Evolutionary conservation across 495 filamentous ascomycete species (phyloP).

Genomic region (Aspergillus baeticus): DNA sequence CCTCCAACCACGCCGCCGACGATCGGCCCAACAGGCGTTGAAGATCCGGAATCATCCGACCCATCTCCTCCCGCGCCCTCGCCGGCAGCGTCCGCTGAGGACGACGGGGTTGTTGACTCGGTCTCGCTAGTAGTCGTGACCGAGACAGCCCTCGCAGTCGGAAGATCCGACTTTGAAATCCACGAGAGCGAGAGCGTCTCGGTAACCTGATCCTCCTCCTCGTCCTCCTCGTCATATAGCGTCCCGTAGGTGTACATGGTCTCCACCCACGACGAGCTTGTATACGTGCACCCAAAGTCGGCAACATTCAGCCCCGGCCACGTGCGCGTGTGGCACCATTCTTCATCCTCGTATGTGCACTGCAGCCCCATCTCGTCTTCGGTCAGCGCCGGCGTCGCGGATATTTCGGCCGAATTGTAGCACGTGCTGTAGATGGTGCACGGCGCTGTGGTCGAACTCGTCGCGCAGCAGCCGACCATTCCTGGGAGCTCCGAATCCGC

Average conservation of each 20-base stretch:
- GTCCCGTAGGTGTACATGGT: conserved; percentile 8
- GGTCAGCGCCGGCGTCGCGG: not conserved
- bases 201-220: conserved; percentile 1
- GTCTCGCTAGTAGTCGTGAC: not conserved
- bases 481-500: conserved; percentile 3
- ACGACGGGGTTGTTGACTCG: not conserved
- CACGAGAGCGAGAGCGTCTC: conserved; percentile 5
- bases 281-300: conserved; percentile 7
- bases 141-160: not conserved
- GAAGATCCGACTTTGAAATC: not conserved
- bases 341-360: not conserved
- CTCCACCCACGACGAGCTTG: not conserved
- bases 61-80: not conserved
- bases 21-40: not conserved
- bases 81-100: not conserved
- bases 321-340: conserved; percentile 8
- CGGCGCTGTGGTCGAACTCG: not conserved
- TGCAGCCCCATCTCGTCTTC: conserved; percentile 1
- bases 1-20: conserved; percentile 5
- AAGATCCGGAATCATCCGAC: not conserved
- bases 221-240: not conserved
- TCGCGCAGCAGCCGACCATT: conserved; percentile 13
- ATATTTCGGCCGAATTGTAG: not conserved
- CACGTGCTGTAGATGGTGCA: conserved; percentile 10
- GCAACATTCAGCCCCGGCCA: conserved; percentile 5